Percentiles rank a stretch among this genome's conserved stretches.
Evolutionary conservation across 805 yeast species (phyloP).

Genomic region (Wickerhamiella qilinensis): DNA sequence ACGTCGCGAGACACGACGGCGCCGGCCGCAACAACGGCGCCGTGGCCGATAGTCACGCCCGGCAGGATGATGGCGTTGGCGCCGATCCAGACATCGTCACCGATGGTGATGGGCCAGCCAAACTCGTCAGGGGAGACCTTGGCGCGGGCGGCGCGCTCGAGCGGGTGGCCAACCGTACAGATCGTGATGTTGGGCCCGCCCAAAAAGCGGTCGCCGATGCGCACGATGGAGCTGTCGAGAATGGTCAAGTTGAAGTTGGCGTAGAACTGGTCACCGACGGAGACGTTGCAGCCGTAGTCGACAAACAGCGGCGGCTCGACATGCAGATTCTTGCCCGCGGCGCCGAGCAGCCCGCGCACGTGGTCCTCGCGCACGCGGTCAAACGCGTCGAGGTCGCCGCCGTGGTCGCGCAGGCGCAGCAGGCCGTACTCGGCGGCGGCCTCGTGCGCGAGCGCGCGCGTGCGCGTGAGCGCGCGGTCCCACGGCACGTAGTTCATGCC

Average conservation of each 20-base stretch:
- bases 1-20: constrained; percentile 44
- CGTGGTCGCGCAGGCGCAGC: constrained; percentile 16
- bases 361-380: constrained; percentile 24
- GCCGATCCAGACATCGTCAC: constrained; percentile 56
- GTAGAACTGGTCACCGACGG: constrained; percentile 41
- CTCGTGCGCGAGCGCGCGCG: constrained; percentile 19
- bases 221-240: constrained; percentile 44
- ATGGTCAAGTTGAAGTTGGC: constrained; percentile 37
- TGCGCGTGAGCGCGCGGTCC: constrained; percentile 7
- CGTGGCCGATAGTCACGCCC: constrained; percentile 51
- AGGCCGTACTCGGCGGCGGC: constrained; percentile 17
- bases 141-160: constrained; percentile 31
- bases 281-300: constrained; percentile 52
- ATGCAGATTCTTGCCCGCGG: constrained; percentile 24
- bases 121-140: constrained; percentile 35
- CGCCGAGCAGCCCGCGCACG: constrained; percentile 33
- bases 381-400: constrained; percentile 15
- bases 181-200: constrained; percentile 49
- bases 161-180: constrained; percentile 49
- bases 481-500: constrained; percentile 2
- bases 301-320: constrained; percentile 44
- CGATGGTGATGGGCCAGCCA: constrained; percentile 42
- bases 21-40: constrained; percentile 51
- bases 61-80: constrained; percentile 38
- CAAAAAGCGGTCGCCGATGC: constrained; percentile 42